Conservation (phyloP, 441 rosid genomes). For the Flueggea neowawraea region DNA sequence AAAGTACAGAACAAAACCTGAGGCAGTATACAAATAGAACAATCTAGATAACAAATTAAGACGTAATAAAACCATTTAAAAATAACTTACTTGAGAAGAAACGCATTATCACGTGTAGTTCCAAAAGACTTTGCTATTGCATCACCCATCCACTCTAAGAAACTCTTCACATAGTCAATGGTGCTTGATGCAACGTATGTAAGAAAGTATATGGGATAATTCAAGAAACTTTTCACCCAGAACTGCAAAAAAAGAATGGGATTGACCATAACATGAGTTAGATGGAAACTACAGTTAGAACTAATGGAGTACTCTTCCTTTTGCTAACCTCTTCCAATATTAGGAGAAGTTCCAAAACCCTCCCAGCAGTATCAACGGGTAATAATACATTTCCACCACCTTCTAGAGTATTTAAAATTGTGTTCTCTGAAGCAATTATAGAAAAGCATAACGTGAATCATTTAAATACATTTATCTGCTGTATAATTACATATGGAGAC, state of each 20-base stretch:
- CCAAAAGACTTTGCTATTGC: slow-evolving; percentile 94
- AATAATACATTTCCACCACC: slow-evolving; percentile 87
- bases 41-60: background rate
- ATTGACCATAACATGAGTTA: background rate
- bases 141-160: slow-evolving; percentile 99
- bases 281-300: background rate
- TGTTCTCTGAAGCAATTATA: slow-evolving; percentile 30
- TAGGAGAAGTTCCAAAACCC: slow-evolving; percentile 88
- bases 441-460: background rate
- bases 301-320: background rate
- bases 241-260: slow-evolving; percentile 39
- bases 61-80: background rate
- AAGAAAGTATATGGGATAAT: slow-evolving; percentile 82
- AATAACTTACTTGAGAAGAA: slow-evolving; percentile 70
- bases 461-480: background rate
- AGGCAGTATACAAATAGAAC: slow-evolving; percentile 1
- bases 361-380: slow-evolving; percentile 90
- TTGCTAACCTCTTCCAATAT: slow-evolving; percentile 80
- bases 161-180: slow-evolving; percentile 94
- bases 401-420: slow-evolving; percentile 69
- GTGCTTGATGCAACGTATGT: slow-evolving; percentile 93
- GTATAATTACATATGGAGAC: background rate
- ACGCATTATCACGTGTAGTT: slow-evolving; percentile 96
- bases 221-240: slow-evolving; percentile 65
- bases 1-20: slow-evolving; percentile 10